These are phyloP conservation scores for Amesomyces nigricolor DNA, from an alignment of 2,329 filamentous ascomycete species.

Conservation along the genomic window DNA sequence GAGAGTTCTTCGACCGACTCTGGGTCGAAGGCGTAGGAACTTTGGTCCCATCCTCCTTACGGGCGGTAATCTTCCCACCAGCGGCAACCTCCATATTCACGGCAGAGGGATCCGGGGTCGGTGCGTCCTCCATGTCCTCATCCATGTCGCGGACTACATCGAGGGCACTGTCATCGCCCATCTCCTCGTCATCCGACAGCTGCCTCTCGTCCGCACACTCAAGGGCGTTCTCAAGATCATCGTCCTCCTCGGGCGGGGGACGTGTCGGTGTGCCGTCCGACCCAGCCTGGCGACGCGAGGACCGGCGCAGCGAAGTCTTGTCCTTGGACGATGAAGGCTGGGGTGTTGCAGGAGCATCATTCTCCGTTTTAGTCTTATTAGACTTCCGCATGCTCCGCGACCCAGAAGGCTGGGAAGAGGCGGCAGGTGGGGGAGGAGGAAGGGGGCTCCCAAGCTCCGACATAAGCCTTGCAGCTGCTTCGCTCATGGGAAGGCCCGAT, in stretches of 20 bases:
- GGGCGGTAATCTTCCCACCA: constrained; percentile 81
- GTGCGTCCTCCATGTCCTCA: constrained; percentile 69
- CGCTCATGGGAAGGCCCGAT: constrained; percentile 54
- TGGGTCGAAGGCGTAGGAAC: constrained; percentile 72
- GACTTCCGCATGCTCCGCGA: constrained; percentile 42
- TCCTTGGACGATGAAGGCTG: constrained; percentile 48
- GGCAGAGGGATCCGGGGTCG: constrained; percentile 73
- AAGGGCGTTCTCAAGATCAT: constrained; percentile 62
- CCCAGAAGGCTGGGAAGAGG: constrained; percentile 37
- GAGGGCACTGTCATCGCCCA: constrained; percentile 61
- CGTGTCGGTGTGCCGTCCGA: constrained; percentile 48
- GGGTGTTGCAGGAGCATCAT: constrained; percentile 38
- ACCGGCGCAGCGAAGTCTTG: constrained; percentile 56
- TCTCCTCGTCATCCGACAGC: constrained; percentile 64
- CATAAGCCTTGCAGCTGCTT: constrained; percentile 42
- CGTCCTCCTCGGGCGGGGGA: constrained; percentile 52
- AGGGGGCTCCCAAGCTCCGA: constrained; percentile 30
- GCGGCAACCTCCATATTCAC: constrained; percentile 87
- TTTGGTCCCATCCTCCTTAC: constrained; percentile 84
- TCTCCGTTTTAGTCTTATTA: constrained; percentile 45
- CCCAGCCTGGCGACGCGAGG: constrained; percentile 54
- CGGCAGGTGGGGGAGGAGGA: constrained; percentile 34
- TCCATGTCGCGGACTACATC: constrained; percentile 91
- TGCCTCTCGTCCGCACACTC: constrained; percentile 93
- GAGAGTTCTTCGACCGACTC: constrained; percentile 30